Evolutionary conservation across 2,329 filamentous ascomycete genomes (phyloP), one percentile per base, ranked within the genome.

Genomic region (Sarocladium brachiariae): DNA sequence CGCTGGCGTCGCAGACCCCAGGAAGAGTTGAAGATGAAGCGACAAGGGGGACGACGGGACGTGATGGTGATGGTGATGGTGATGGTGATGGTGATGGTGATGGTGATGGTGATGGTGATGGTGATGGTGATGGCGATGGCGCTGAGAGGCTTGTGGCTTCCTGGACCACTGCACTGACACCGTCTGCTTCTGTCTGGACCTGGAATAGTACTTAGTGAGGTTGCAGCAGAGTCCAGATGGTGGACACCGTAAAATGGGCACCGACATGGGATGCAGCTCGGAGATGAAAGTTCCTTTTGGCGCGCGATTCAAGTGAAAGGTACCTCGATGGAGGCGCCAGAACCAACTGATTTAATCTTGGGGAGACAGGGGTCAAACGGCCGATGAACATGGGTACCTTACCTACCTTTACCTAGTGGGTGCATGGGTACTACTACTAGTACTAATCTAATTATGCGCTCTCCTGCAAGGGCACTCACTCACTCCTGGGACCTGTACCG

Each of bases 351-450:
- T 47, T 16, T 47, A 47, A 47, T 47, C 43, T 47, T 47, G 43
- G 43, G 43, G 43, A 47, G 43, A 47, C 43, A 47, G 43, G 43
- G 43, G 27, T 47, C n/a, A 4, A 25, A 4, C 27, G 25, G 43
- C 43, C 43, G 43, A 47, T 47, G 43, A 47, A 25, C 43, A 47
- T 31, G 43, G 43, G 24, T 47, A n/a, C n/a, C n/a, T n/a, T n/a
- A n/a, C n/a, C n/a, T n/a, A n/a, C n/a, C n/a, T n/a, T n/a, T n/a
- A n/a, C n/a, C n/a, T n/a, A n/a, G n/a, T n/a, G n/a, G 43, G 25
- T 31, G 43, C 43, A 47, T 47, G 43, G 43, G 27, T 47, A 23
- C 33, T 24, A 47, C 43, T n/a, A n/a, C n/a, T n/a, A n/a, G n/a
- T n/a, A n/a, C n/a, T n/a, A n/a, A n/a, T n/a, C n/a, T n/a, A n/a